Base-by-base conservation (phyloP, 2,329 filamentous ascomycete species). In the Lomentospora prolificans region DNA sequence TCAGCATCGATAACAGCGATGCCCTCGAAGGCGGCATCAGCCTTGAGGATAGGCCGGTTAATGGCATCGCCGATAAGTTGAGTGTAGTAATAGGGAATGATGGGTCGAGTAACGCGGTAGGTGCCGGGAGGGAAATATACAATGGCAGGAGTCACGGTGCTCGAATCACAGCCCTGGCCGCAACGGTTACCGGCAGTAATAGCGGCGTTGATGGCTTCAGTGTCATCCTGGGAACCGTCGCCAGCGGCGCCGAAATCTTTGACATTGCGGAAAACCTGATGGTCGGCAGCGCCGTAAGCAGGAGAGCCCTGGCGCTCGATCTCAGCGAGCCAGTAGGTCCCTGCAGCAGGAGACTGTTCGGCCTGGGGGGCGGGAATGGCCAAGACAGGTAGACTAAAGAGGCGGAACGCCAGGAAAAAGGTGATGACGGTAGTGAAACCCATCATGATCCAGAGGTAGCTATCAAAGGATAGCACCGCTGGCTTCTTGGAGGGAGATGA, bases 41-140 rank as follows among this genome's bases (percentile, higher is more conserved):
- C 86, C 74, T 92, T 90, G 3, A 56, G 31, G 33, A 44, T 53
- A 31, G 55, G 50, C 3, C 36, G 33, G 50, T 46, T 33, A 27
- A 44, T n/a, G 36, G 2, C 84, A 73, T 97, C 90, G 57, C 92
- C 92, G 33, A 96, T 77, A 59, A 97, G 82, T 69, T 96, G 90
- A 8, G 91, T 95, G 75, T 96, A 96, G 77, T 97, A 97, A 70
- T 86, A 86, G 68, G 90, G 86, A 53, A 90, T 72, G 61, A 97
- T 82, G 22, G 92, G 89, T 64, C 76, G 79, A 66, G 84, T 89
- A 63, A 97, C 85, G 17, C 87, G 65, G 66, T 96, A 97, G 57
- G 84, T 95, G 61, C 92, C 91, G 9, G 89, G 77, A 39, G 90
- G 91, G 75, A 97, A 95, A 75, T 95, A 97, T 55, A 97, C 83